A percentile compares a stretch with the other conserved stretches of the same genome.
These are phyloP conservation scores for Trichocladium antarcticum DNA, from an alignment of 495 filamentous ascomycete genomes.

Conservation along the genomic window DNA sequence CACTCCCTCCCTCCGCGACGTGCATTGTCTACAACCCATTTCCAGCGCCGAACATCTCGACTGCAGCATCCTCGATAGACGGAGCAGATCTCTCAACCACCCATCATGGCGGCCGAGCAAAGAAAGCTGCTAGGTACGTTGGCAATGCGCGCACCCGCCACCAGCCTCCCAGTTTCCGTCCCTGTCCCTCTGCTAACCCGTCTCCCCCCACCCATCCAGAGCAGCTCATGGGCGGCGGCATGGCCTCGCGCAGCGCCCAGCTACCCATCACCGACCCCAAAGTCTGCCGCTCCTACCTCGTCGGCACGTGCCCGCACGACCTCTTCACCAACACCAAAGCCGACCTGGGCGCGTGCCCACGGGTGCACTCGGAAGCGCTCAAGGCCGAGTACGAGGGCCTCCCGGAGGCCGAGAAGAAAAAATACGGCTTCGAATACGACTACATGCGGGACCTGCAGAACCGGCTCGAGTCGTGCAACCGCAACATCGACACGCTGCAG, in stretches of 20 bases:
- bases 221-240: conserved; percentile 68
- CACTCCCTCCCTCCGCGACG: not conserved
- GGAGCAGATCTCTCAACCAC: not conserved
- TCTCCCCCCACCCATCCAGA: conserved; percentile 38
- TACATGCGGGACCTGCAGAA: conserved; percentile 92
- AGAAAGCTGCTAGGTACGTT: conserved; percentile 79
- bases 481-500: conserved; percentile 82
- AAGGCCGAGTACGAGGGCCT: conserved; percentile 76
- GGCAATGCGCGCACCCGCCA: not conserved
- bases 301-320: conserved; percentile 92
- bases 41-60: not conserved
- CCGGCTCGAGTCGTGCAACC: conserved; percentile 94
- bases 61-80: not conserved
- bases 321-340: conserved; percentile 99
- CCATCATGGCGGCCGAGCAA: conserved; percentile 83
- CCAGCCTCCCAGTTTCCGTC: not conserved
- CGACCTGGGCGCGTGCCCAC: conserved; percentile 84
- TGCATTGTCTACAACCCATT: not conserved
- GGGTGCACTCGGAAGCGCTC: conserved; percentile 78
- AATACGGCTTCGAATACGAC: conserved; percentile 88
- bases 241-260: conserved; percentile 60
- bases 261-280: conserved; percentile 85
- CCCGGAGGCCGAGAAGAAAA: conserved; percentile 53
- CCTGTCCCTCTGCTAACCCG: not conserved
- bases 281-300: conserved; percentile 90